A percentile compares a stretch with the other conserved stretches of the same genome.
Conservation (phyloP, 2,329 filamentous ascomycete species). For the Ambrosiella cleistominuta region DNA sequence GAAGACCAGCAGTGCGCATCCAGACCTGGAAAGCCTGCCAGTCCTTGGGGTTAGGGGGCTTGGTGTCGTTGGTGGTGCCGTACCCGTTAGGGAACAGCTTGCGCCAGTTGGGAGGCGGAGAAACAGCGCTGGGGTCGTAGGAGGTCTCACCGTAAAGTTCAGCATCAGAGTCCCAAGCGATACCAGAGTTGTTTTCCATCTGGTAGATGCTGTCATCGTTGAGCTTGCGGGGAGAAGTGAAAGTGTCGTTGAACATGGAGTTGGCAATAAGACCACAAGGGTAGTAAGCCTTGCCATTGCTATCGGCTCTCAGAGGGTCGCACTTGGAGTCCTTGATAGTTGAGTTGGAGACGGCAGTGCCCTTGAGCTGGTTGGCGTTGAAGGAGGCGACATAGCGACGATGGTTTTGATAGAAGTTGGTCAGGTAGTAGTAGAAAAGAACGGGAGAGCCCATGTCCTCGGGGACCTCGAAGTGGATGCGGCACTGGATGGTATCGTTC, state of each 20-base stretch:
- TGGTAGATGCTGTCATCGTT: constrained; percentile 46
- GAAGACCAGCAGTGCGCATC: constrained; percentile 94
- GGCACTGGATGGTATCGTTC: constrained; percentile 39
- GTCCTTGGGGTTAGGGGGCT: constrained; percentile 53
- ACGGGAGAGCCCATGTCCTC: constrained; percentile 67
- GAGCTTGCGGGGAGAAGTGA: constrained; percentile 44
- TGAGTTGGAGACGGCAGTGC: constrained; percentile 39
- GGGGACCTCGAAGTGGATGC: constrained; percentile 61
- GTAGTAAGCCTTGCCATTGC: constrained; percentile 54
- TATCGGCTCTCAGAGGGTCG: constrained; percentile 47
- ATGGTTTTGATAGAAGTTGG: constrained; percentile 98
- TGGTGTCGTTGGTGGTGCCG: constrained; percentile 31
- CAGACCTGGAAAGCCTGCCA: constrained; percentile 89
- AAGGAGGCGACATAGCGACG: constrained; percentile 87
- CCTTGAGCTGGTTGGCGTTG: constrained; percentile 63
- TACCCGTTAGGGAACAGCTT: constrained; percentile 55
- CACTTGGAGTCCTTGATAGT: constrained; percentile 55
- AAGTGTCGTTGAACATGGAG: constrained; percentile 91
- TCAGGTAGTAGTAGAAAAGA: constrained; percentile 84
- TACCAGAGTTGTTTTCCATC: constrained; percentile 58
- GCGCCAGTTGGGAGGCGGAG: constrained; percentile 77
- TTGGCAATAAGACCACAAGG: constrained; percentile 94
- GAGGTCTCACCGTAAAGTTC: constrained; percentile 56
- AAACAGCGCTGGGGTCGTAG: constrained; percentile 47
- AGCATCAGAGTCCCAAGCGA: constrained; percentile 74